Evolutionary conservation across 83 land plant species (phyloP).

Genomic region (Isoetes engelmannii): DNA sequence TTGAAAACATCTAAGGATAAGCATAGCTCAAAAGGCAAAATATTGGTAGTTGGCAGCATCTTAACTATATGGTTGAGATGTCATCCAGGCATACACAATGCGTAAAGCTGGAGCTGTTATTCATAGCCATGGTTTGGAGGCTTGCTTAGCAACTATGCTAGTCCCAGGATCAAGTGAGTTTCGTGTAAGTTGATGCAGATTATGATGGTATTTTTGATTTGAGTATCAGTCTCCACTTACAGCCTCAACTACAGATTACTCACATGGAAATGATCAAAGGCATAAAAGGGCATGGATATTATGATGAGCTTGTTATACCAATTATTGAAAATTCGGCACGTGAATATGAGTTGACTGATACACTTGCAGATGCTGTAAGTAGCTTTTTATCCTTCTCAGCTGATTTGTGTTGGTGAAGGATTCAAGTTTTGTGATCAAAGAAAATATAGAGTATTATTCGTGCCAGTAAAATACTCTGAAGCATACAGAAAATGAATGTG

Average conservation of each 20-base stretch:
- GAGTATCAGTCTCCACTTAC: background rate
- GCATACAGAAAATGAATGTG: too few species aligned
- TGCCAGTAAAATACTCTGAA: too few species aligned
- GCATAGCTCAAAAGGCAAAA: too few species aligned
- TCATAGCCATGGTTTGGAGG: conserved; percentile 95
- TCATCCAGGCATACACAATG: conserved; percentile 74
- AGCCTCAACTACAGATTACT: conserved; percentile 58
- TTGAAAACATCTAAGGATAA: too few species aligned
- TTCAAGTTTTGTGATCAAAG: too few species aligned
- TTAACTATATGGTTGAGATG: too few species aligned
- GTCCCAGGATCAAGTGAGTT: conserved; percentile 83
- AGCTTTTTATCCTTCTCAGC: too few species aligned
- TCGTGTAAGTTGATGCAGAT: conserved; percentile 39
- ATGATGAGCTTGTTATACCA: conserved; percentile 98
- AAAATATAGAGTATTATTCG: too few species aligned
- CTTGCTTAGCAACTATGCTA: conserved; percentile 89
- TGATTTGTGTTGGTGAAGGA: too few species aligned
- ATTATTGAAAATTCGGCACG: conserved; percentile 94
- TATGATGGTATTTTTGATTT: background rate
- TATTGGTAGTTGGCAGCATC: too few species aligned
- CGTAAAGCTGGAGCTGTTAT: conserved; percentile 98
- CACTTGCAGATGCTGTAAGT: conserved; percentile 83
- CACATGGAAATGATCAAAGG: conserved; percentile 99
- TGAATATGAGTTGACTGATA: conserved; percentile 89
- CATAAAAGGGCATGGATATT: conserved; percentile 94